phyloP scores from a whole-genome alignment of 1,284 basidiomycete species.

The Marasmius tenuissimus region DNA sequence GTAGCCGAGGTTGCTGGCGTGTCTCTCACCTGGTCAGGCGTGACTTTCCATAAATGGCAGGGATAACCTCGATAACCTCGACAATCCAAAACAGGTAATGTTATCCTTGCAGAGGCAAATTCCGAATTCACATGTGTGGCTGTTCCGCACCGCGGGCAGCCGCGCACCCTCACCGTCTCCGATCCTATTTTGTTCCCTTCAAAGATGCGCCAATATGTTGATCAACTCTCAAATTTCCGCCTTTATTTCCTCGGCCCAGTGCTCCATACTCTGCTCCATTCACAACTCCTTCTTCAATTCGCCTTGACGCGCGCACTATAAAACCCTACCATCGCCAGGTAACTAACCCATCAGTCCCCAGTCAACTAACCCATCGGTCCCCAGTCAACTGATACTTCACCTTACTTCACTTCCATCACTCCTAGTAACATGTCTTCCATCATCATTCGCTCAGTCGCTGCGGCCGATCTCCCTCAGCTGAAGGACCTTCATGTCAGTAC shows the following conservation, averaged over 20 bases:
- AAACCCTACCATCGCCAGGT: not conserved
- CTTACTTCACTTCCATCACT: not conserved
- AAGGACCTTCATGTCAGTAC: conserved; percentile 46
- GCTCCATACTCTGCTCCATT: not conserved
- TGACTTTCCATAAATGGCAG: too few species aligned
- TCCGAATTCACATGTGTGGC: not conserved
- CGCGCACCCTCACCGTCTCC: not conserved
- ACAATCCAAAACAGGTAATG: not conserved
- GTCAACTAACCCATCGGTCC: too few species aligned
- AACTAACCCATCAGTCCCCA: not conserved
- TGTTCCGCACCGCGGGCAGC: not conserved
- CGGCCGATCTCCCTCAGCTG: conserved; percentile 40
- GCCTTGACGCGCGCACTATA: not conserved
- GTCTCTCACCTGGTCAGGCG: too few species aligned
- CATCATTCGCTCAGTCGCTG: conserved; percentile 31
- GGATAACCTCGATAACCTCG: not conserved
- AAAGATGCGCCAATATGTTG: too few species aligned
- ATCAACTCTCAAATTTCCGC: too few species aligned
- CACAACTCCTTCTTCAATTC: not conserved
- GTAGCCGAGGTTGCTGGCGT: too few species aligned
- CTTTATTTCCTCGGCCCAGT: too few species aligned
- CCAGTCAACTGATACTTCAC: not conserved
- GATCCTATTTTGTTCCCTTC: too few species aligned
- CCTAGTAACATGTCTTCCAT: conserved; percentile 19
- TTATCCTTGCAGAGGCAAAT: not conserved